Evolutionary conservation across 2,329 filamentous ascomycete genomes (phyloP), one percentile per base, ranked within the genome.

Genomic region (Chaetomium sp.): DNA sequence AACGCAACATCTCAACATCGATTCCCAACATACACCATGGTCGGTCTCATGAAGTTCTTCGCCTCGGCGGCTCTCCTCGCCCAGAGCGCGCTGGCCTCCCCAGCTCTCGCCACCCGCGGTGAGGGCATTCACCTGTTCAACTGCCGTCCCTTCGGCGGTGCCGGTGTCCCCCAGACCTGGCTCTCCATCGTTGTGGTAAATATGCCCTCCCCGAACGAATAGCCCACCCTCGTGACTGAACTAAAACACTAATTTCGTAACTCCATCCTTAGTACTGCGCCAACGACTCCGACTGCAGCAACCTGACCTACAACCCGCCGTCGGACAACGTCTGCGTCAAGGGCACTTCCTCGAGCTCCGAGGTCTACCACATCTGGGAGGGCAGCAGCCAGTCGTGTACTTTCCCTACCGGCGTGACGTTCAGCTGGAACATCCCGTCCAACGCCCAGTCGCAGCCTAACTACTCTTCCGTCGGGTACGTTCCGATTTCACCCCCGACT

Each of bases 251-350:
- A n/a, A 44, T n/a, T 10, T 5, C 8, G 10, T 4, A 34, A 7
- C 34, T 34, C 54, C 19, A 10, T 8, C 38, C 5, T 4, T 42
- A 63, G 61, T 63, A 61, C 56, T 63, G 61, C 58, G 50, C 56
- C 54, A 63, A 63, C 53, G 61, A 63, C 55, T 52, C 59, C 47
- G 52, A 58, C 59, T 63, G 59, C 56, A 58, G 55, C 56, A 49
- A 33, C 51, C 41, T 52, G 38, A 38, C 49, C 27, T 49, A 50
- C 52, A 33, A 5, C 33, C 36, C 46, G 27, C 6, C 52, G 1
- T 19, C 35, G 7, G 36, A 40, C 34, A 55, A 62, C 49, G 50
- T 37, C 35, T 62, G 58, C 47, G 40, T 55, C 48, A 47, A 37
- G 55, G 12, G 10, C 1, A 42, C 4, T 34, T 49, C 46, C 10